Base-by-base conservation (phyloP, 148 eudicot genomes). In the Cornus suecica region DNA sequence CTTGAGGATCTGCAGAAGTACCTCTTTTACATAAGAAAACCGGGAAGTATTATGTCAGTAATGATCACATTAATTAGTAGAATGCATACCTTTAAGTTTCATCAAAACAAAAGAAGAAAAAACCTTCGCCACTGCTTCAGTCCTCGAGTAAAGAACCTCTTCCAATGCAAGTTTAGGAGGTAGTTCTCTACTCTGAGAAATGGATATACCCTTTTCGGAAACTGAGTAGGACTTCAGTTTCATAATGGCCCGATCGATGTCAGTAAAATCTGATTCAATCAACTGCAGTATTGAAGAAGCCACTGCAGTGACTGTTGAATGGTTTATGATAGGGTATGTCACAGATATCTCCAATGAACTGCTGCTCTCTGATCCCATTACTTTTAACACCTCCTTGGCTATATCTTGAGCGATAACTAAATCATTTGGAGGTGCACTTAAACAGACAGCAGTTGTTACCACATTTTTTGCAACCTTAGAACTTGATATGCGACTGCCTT, bases 1-100 rank as follows among this genome's bases (percentile, higher is more conserved):
- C 91, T 77, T 86, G 91, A 72, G 87, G 60, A 80, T 84, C 91
- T 88, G 85, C 80, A 82, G 15, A 80, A 65, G 76, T 37, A 66
- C 10, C 29, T 68, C 69, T 56, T n/a, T 45, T 26, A 23, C 25
- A 8, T 4, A 61, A 18, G 14, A 23, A 15, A 68, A 45, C 16
- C 34, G 7, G 51, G 18, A 72, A 27, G 14, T 8, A 61, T 2
- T 32, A 22, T 22, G 27, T 20, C 9, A 11, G n/a, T 30, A 16
- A 56, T 63, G 22, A 27, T 42, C 31, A n/a, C 63, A 70, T 22
- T 13, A 16, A 9, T 66, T 30, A 45, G 20, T 45, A 61, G 24
- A 29, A 58, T 10, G 48, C 77, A 31, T 81, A 88, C 91, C 89
- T 74, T 86, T 86, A 28, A 88, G 82, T 62, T 65, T 72, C 83